Base-by-base conservation (phyloP, 257 asterid species). In the Anisodus tanguticus region DNA sequence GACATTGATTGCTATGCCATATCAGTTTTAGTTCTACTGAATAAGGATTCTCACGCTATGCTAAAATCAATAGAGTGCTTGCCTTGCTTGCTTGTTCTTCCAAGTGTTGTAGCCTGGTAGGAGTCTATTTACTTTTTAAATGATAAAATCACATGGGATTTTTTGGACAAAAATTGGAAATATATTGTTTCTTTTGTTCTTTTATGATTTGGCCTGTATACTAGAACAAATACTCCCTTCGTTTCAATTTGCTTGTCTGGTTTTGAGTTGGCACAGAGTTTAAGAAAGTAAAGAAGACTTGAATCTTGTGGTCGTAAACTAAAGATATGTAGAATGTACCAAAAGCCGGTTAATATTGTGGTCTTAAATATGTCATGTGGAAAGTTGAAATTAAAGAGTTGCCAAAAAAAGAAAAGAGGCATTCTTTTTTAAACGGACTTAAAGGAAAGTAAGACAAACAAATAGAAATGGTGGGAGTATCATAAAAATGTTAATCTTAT, bases 21-120 rank as follows among this genome's bases (percentile, higher is more conserved):
- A 31, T 31, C 35, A 31, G 35, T 31, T 31, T 31, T 31, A 31
- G 58, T 72, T 45, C 59, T 19, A 45, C n/a, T 72, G 35, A n/a
- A 45, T n/a, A 72, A 19, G 80, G n/a, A 45, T 45, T 72, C 59
- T 72, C 80, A n/a, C 3, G 10, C 80, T 47, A 19, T 72, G 80
- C 59, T 72, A 47, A 19, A 45, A 45, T 45, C 80, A 45, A 71
- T 72, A 72, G 17, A 45, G 59, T 6, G 10, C 9, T 9, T 45
- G n/a, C n/a, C n/a, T 72, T 72, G n/a, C 9, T 45, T 71, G 51
- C 58, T 45, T 45, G 37, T 71, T 45, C 80, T 45, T 45, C 79
- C 37, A n/a, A 45, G 57, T n/a, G 31, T 72, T 72, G 57, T 68
- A 68, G 77, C 77, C 77, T 15, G 37, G 13, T 71, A n/a, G 41